Percentiles rank a stretch among this genome's conserved stretches.
Conservation (phyloP, 2,329 filamentous ascomycete species). For the Neoscytalidium dimidiatum region DNA sequence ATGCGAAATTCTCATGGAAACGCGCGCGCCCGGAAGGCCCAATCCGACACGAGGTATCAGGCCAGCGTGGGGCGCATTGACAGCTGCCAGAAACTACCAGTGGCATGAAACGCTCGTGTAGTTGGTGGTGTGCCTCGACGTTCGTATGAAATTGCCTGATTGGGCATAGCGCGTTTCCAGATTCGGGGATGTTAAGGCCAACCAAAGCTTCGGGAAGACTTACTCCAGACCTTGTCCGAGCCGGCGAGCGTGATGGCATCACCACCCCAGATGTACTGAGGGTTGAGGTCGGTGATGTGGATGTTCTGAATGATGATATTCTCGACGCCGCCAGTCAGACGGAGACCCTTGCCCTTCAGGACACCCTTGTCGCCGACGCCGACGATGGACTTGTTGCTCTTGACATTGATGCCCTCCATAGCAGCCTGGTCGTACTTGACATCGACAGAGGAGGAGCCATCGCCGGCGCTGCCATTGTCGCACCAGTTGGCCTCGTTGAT, state of each 20-base stretch:
- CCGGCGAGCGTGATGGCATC: constrained; percentile 40
- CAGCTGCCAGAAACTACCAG: background rate
- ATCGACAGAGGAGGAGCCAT: background rate
- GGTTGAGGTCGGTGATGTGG: constrained; percentile 41
- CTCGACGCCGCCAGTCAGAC: constrained; percentile 33
- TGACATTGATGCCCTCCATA: constrained; percentile 33
- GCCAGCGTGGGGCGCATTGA: background rate
- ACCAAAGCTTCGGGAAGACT: constrained; percentile 23
- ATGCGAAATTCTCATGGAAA: background rate
- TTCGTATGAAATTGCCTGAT: background rate
- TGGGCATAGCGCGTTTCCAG: background rate
- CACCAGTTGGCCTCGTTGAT: constrained; percentile 19
- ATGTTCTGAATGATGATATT: constrained; percentile 47
- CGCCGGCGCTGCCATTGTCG: background rate
- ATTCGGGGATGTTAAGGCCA: background rate
- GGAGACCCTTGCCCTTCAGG: constrained; percentile 46
- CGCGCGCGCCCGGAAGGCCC: background rate
- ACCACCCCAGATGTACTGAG: constrained; percentile 42
- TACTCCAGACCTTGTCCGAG: constrained; percentile 37
- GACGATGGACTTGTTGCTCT: constrained; percentile 46
- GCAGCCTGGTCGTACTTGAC: constrained; percentile 39
- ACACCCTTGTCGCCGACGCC: constrained; percentile 43
- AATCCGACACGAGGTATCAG: background rate
- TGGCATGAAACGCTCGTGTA: background rate
- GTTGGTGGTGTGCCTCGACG: background rate